Percentiles rank a stretch among this genome's conserved stretches.
Conservation (phyloP, 2,329 filamentous ascomycete species). For the Arthrobotrys megalospora region DNA sequence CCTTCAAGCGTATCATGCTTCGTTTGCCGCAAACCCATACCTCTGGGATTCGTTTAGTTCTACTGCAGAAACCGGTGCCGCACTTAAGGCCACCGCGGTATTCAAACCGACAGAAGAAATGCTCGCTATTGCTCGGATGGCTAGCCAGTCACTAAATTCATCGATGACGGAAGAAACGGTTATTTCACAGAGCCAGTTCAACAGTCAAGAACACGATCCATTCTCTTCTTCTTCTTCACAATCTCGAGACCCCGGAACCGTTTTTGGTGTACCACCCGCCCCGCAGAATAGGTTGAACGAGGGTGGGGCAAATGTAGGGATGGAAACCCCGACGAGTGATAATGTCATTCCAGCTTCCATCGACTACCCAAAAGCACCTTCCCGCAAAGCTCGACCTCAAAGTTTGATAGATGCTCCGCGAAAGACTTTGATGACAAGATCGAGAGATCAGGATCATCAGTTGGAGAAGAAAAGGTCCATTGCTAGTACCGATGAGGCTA, state of each 20-base stretch:
- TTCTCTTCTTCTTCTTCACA: constrained; percentile 65
- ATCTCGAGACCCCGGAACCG: constrained; percentile 67
- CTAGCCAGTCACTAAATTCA: constrained; percentile 66
- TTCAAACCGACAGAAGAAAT: constrained; percentile 82
- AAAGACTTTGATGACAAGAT: constrained; percentile 59
- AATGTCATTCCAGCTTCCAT: constrained; percentile 60
- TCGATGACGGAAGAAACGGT: constrained; percentile 65
- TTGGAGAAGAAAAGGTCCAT: constrained; percentile 60
- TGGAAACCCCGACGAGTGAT: constrained; percentile 70
- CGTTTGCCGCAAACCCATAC: constrained; percentile 90
- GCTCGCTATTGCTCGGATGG: constrained; percentile 67
- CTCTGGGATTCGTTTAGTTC: constrained; percentile 97
- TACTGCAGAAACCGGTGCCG: constrained; percentile 81
- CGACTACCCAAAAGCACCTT: constrained; percentile 62
- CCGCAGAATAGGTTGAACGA: constrained; percentile 68
- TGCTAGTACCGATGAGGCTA: constrained; percentile 60
- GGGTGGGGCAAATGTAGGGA: constrained; percentile 65
- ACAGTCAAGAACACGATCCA: constrained; percentile 67
- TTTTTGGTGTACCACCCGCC: constrained; percentile 69
- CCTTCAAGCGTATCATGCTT: constrained; percentile 87
- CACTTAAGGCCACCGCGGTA: constrained; percentile 69
- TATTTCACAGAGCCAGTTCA: constrained; percentile 19
- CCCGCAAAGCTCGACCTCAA: constrained; percentile 64
- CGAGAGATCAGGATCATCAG: constrained; percentile 53
- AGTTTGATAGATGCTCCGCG: constrained; percentile 61